Evolutionary conservation across 1,284 basidiomycete species (phyloP).

Genomic region (Cryptococcus floricola): DNA sequence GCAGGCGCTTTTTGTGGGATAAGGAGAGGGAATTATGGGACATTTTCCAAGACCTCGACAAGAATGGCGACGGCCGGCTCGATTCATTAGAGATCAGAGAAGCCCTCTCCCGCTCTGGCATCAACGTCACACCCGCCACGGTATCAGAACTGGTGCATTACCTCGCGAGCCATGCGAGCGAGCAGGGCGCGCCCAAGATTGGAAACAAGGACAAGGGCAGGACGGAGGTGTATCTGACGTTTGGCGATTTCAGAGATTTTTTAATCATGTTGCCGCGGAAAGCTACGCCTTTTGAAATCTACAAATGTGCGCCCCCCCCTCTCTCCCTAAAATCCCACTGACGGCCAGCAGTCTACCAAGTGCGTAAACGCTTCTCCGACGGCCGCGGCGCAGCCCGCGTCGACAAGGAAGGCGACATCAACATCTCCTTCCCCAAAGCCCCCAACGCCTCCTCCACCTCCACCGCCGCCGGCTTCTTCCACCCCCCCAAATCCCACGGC

Average conservation of each 20-base stretch:
- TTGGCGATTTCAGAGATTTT: conserved; percentile 84
- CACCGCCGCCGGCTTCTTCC: conserved; percentile 26
- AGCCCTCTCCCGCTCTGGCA: conserved; percentile 69
- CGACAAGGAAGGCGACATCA: conserved; percentile 73
- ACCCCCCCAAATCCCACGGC: conserved; percentile 10
- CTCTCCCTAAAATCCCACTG: neutral
- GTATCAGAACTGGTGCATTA: conserved; percentile 75
- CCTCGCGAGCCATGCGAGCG: conserved; percentile 55
- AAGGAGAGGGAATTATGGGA: conserved; percentile 70
- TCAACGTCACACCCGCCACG: conserved; percentile 62
- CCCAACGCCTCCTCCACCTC: conserved; percentile 16
- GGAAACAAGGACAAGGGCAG: neutral
- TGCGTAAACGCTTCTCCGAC: conserved; percentile 67
- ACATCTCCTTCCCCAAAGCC: conserved; percentile 44
- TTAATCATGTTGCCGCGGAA: conserved; percentile 77
- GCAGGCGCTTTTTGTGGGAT: conserved; percentile 39
- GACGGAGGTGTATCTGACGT: conserved; percentile 57
- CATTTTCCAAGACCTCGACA: conserved; percentile 81
- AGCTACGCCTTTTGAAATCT: conserved; percentile 78
- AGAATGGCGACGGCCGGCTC: conserved; percentile 76
- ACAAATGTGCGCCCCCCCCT: conserved; percentile 52
- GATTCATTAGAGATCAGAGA: conserved; percentile 66
- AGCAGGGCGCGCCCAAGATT: conserved; percentile 22
- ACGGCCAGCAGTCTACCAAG: conserved; percentile 58
- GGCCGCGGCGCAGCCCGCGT: conserved; percentile 71